Evolutionary conservation across 495 filamentous ascomycete species (phyloP).

Genomic region (Neurospora discreta): DNA sequence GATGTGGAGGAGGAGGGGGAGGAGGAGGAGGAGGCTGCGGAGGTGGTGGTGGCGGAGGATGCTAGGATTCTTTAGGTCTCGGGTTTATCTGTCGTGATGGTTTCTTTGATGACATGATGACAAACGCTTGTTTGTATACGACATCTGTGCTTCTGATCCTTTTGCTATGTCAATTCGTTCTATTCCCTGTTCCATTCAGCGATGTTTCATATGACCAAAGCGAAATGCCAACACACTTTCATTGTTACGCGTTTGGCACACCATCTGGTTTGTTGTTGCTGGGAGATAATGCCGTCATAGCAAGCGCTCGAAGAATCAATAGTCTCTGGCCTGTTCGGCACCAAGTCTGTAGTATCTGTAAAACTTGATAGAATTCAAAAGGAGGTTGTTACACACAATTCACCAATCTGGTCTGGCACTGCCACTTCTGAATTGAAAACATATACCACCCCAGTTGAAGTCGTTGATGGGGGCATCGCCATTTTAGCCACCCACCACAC

Average conservation of each 20-base stretch:
- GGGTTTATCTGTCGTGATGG: not conserved
- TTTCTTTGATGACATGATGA: not conserved
- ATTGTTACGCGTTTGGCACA: not conserved
- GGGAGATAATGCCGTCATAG: not conserved
- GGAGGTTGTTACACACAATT: not conserved
- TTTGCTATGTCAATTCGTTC: too few relatives aligned
- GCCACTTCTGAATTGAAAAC: not conserved
- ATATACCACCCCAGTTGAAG: not conserved
- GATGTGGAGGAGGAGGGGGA: slow-evolving; percentile 27
- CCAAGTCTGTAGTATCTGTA: not conserved
- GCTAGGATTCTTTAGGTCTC: not conserved
- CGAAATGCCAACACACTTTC: not conserved
- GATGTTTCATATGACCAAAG: too few relatives aligned
- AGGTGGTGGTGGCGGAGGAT: not conserved
- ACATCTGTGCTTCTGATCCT: too few relatives aligned
- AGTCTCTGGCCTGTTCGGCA: not conserved
- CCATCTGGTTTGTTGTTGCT: not conserved
- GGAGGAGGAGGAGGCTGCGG: not conserved
- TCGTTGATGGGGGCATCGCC: not conserved
- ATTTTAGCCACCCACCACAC: not conserved
- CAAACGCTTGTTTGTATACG: not conserved
- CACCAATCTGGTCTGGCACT: not conserved
- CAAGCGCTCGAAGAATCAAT: not conserved
- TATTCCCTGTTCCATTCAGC: too few relatives aligned
- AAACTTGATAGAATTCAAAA: not conserved